These are phyloP conservation scores for Wickerhamomyces pijperi DNA, from an alignment of 805 yeast genomes.

Conservation along the genomic window DNA sequence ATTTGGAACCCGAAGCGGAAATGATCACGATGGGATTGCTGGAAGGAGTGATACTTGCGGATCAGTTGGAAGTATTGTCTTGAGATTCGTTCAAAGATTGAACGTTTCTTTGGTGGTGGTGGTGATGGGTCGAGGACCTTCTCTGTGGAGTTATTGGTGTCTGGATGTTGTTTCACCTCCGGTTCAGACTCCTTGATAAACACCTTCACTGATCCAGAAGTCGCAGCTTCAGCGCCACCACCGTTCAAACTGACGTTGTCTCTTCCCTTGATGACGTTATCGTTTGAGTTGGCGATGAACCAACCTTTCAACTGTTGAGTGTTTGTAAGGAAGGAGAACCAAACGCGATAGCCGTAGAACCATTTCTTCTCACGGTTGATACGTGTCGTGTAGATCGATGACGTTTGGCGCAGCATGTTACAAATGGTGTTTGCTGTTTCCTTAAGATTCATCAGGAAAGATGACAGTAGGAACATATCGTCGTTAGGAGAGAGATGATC, in stretches of 20 bases:
- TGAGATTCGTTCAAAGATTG: too few relatives aligned
- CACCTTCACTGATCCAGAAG: too few relatives aligned
- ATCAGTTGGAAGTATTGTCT: too few relatives aligned
- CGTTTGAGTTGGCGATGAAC: slow-evolving; percentile 11
- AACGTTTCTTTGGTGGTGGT: too few relatives aligned
- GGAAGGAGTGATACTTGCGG: slow-evolving; percentile 1
- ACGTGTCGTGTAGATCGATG: slow-evolving; percentile 18
- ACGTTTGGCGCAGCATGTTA: slow-evolving; percentile 21
- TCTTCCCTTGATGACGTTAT: slow-evolving; percentile 12
- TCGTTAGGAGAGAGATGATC: slow-evolving; percentile 30
- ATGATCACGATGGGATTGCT: slow-evolving; percentile 20
- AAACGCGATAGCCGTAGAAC: slow-evolving; percentile 27
- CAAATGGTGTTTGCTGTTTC: slow-evolving; percentile 24
- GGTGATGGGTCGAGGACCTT: too few relatives aligned
- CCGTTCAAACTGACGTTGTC: slow-evolving; percentile 28
- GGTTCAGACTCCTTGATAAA: too few relatives aligned
- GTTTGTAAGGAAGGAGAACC: slow-evolving; percentile 31
- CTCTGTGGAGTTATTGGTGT: too few relatives aligned
- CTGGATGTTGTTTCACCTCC: background rate
- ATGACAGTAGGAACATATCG: slow-evolving; percentile 37
- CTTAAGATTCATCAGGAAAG: slow-evolving; percentile 36
- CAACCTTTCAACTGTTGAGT: slow-evolving; percentile 25
- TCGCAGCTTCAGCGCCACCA: background rate
- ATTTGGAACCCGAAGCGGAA: slow-evolving; percentile 36
- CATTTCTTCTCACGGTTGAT: slow-evolving; percentile 11